Base-by-base conservation (phyloP, 345 rosid genomes). In the Arabidopsis arenosa region DNA sequence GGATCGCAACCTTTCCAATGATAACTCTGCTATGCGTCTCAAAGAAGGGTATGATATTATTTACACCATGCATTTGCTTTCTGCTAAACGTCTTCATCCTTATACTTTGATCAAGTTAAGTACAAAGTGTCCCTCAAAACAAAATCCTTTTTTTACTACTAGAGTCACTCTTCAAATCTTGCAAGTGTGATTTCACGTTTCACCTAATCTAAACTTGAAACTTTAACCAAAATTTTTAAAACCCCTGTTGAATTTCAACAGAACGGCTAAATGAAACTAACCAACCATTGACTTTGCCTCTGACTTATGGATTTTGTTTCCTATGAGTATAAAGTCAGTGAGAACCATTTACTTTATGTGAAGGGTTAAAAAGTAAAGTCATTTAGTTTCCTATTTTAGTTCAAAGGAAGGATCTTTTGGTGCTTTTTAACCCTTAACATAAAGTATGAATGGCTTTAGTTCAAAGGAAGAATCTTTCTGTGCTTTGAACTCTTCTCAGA, bases 1-100 rank as follows among this genome's bases (percentile, higher is more conserved):
- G 4, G 97, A 90, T 40, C 91, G 88, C 39, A 88, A 76, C 74
- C 87, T 93, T 57, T 83, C 93, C 9, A 84, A 80, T 9, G 97
- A 90, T 78, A 85, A 82, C 75, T 74, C 83, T n/a, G 71, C 80
- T 61, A 88, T 93, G 97, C 87, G 89, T 64, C 92, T 93, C 56
- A 90, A 88, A 79, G 98, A 93, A 87, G 98, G 98, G 98, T 93
- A 85, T 35, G 81, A 0, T 45, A 10, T 60, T 45, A 18, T 43
- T 40, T 63, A 36, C 66, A 74, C 65, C 47, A 30, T 57, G 0
- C 0, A 7, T 41, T 26, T 13, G 10, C 35, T 30, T 55, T 17
- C 43, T 68, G 62, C 73, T 40, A 26, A 36, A 18, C 49, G 15
- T 17, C 68, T 41, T 35, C 28, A 36, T 15, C 36, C 15, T 32